Conservation (phyloP, 2,329 filamentous ascomycete genomes). For the Talaromyces marneffei region DNA sequence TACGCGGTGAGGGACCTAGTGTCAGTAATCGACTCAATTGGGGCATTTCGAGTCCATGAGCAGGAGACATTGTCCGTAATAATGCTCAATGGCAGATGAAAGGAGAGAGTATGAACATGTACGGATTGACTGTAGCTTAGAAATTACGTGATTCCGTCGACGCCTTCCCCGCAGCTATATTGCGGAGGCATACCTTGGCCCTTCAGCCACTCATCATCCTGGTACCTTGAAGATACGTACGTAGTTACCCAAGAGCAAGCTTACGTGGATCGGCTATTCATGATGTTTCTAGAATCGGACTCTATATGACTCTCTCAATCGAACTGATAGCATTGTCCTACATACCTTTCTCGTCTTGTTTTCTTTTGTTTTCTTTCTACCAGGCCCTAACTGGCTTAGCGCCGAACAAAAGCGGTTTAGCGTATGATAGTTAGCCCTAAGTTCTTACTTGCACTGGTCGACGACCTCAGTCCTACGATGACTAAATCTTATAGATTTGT, state of each 20-base stretch:
- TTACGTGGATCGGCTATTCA: neutral
- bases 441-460: neutral
- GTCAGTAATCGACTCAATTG: neutral
- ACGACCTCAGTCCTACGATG: neutral
- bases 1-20: neutral
- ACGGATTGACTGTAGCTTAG: neutral
- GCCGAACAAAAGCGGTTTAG: neutral
- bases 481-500: neutral
- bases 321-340: too few relatives aligned
- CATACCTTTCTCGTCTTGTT: neutral
- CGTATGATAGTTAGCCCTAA: neutral
- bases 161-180: neutral
- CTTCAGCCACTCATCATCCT: neutral
- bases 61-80: neutral
- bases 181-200: neutral
- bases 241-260: neutral
- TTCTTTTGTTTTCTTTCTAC: neutral
- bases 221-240: neutral
- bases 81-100: neutral
- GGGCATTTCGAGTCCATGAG: neutral
- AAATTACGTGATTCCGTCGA: neutral
- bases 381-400: neutral
- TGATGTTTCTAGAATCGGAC: too few relatives aligned
- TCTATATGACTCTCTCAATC: too few relatives aligned
- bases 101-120: neutral